Percentiles rank a stretch among this genome's conserved stretches.
Conservation (phyloP, 768 basidiomycete genomes). For the Pholiota microspora region DNA sequence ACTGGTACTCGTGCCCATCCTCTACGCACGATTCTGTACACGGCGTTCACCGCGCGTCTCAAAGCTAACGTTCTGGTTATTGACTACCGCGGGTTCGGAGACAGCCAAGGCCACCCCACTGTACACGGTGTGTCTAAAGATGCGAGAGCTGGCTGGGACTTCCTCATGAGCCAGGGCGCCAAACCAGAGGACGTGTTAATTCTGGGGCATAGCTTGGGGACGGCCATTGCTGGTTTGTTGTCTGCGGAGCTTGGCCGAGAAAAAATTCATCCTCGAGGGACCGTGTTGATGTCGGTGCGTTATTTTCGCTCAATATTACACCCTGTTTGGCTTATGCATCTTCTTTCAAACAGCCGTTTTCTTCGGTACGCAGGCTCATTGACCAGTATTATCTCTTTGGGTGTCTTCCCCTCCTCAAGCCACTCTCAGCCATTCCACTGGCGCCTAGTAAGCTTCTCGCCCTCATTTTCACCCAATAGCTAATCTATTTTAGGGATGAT, state of each 20-base stretch:
- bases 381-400: conserved; percentile 67
- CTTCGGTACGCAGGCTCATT: conserved; percentile 55
- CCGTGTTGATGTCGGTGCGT: conserved; percentile 46
- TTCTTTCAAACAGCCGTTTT: conserved; percentile 41
- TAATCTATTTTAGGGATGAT: conserved; percentile 41
- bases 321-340: not conserved
- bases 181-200: conserved; percentile 51
- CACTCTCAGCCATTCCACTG: conserved; percentile 61
- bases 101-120: conserved; percentile 62
- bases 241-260: conserved; percentile 47
- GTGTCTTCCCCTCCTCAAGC: conserved; percentile 67
- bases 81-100: conserved; percentile 78
- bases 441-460: conserved; percentile 48
- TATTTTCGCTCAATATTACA: not conserved
- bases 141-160: conserved; percentile 65
- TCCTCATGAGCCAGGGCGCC: conserved; percentile 51
- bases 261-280: conserved; percentile 38
- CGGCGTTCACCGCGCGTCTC: conserved; percentile 46
- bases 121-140: conserved; percentile 59
- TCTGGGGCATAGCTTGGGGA: conserved; percentile 76
- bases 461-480: not conserved
- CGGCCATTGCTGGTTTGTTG: conserved; percentile 55
- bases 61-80: conserved; percentile 60
- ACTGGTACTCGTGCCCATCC: conserved; percentile 59
- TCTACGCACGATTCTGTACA: conserved; percentile 52